A percentile compares a stretch with the other conserved stretches of the same genome.
Evolutionary conservation across 768 basidiomycete genomes (phyloP).

Genomic region (Lactifluus pinguis): DNA sequence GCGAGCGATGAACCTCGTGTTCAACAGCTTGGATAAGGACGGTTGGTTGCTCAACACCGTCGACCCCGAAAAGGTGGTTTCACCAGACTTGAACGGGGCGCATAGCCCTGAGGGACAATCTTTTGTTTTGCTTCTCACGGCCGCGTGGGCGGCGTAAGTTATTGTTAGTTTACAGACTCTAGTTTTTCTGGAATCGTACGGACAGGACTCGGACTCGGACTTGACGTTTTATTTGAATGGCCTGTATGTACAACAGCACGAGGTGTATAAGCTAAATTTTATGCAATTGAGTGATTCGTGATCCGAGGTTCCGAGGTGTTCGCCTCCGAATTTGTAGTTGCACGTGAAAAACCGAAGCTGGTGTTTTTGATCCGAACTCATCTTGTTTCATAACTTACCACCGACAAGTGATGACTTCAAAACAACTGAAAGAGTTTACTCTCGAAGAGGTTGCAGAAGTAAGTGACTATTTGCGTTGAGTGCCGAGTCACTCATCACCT

Average conservation of each 20-base stretch:
- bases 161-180: too few relatives aligned
- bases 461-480: slow-evolving; percentile 14
- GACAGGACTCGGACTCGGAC: too few relatives aligned
- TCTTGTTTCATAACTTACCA: neutral
- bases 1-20: slow-evolving; percentile 31
- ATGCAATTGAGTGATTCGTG: too few relatives aligned
- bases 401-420: slow-evolving; percentile 12
- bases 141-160: slow-evolving; percentile 13
- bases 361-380: too few relatives aligned
- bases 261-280: neutral
- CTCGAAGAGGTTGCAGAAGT: slow-evolving; percentile 64
- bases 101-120: slow-evolving; percentile 19
- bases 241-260: neutral
- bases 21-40: slow-evolving; percentile 30
- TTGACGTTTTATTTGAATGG: neutral
- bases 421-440: slow-evolving; percentile 31
- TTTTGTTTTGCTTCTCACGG: slow-evolving; percentile 18
- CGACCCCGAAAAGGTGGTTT: neutral
- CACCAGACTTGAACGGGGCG: neutral
- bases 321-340: too few relatives aligned
- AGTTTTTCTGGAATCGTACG: too few relatives aligned
- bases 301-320: too few relatives aligned
- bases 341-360: neutral
- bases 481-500: neutral
- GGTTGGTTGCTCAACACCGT: slow-evolving; percentile 19